Evolutionary conservation across 208 protist species (phyloP).

Genomic region (Sergeia podlipaevii): DNA sequence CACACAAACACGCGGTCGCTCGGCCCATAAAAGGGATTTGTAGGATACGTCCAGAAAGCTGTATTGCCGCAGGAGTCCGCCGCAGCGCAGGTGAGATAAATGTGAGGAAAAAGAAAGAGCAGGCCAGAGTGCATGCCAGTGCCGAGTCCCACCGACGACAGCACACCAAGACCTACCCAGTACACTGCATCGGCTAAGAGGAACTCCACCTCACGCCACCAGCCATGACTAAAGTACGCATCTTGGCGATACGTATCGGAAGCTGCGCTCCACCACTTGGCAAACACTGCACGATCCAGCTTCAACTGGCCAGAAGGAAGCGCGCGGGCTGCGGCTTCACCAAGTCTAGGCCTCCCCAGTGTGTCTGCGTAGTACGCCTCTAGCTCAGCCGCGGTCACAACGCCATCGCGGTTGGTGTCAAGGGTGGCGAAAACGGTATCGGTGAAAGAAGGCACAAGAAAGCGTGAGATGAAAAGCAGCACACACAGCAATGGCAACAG

Average conservation of each 20-base stretch:
- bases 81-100: conserved; percentile 88
- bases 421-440: conserved; percentile 33
- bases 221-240: conserved; percentile 41
- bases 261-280: conserved; percentile 47
- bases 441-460: conserved; percentile 33
- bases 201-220: conserved; percentile 81
- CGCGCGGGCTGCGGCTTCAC: conserved; percentile 11
- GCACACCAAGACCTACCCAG: conserved; percentile 89
- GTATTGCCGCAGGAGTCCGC: conserved; percentile 78
- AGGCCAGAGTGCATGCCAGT: conserved; percentile 95
- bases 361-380: conserved; percentile 46
- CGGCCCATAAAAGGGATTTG: conserved; percentile 82
- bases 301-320: conserved; percentile 21
- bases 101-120: conserved; percentile 95
- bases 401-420: conserved; percentile 49
- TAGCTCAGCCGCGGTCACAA: conserved; percentile 39
- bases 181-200: conserved; percentile 73
- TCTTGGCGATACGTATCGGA: conserved; percentile 32
- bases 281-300: conserved; percentile 32
- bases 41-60: conserved; percentile 87
- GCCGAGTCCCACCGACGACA: conserved; percentile 91
- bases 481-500: conserved; percentile 34
- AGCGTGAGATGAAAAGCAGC: conserved; percentile 32
- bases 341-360: conserved; percentile 30
- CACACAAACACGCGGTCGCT: conserved; percentile 66